phyloP scores from a whole-genome alignment of 768 basidiomycete genomes.

The Heimioporus sp. region DNA sequence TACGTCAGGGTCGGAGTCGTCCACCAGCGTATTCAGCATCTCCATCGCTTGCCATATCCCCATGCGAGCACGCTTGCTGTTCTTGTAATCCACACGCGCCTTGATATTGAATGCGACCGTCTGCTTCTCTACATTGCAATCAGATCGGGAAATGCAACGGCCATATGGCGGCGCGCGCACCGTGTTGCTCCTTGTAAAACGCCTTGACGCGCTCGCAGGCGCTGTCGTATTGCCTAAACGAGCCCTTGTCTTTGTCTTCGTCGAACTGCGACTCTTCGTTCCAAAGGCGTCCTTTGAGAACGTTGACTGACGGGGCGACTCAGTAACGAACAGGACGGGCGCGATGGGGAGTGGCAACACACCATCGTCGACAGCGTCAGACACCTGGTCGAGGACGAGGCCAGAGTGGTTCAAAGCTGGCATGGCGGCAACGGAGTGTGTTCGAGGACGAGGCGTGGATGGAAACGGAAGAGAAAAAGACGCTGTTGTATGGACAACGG shows the following conservation, averaged over 20 bases:
- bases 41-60: slow-evolving; percentile 86
- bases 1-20: slow-evolving; percentile 91
- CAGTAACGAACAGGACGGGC: neutral
- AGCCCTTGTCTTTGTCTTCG: slow-evolving; percentile 56
- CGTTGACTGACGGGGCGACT: slow-evolving; percentile 50
- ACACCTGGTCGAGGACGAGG: slow-evolving; percentile 39
- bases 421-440: slow-evolving; percentile 14
- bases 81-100: slow-evolving; percentile 73
- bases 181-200: slow-evolving; percentile 79
- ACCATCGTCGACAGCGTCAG: slow-evolving; percentile 52
- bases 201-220: slow-evolving; percentile 77
- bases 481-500: slow-evolving; percentile 3
- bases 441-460: neutral
- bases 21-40: slow-evolving; percentile 80
- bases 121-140: slow-evolving; percentile 65
- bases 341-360: slow-evolving; percentile 6
- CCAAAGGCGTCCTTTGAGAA: slow-evolving; percentile 61
- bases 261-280: slow-evolving; percentile 58
- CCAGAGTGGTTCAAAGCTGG: slow-evolving; percentile 28
- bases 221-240: slow-evolving; percentile 70
- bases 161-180: slow-evolving; percentile 32
- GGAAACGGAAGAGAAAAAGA: neutral
- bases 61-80: slow-evolving; percentile 69
- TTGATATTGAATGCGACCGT: slow-evolving; percentile 83
- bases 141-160: neutral